Conservation (phyloP, 768 basidiomycete genomes). For the Tylopilus plumbeoviolaceoides region DNA sequence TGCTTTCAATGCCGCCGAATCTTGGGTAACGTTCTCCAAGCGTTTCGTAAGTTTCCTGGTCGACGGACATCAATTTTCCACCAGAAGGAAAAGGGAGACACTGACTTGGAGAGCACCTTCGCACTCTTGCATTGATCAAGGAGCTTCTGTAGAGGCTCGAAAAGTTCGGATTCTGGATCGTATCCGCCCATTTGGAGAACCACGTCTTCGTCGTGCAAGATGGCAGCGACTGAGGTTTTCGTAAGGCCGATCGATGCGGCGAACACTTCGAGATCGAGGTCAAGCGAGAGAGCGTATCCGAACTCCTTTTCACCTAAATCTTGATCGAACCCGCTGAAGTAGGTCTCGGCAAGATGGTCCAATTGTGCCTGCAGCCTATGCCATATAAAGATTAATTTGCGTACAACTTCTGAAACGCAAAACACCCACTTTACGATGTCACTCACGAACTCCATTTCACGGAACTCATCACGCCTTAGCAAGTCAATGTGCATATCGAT, state of each 20-base stretch:
- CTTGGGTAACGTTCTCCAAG: conserved; percentile 72
- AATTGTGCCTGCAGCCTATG: conserved; percentile 87
- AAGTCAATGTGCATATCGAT: conserved; percentile 90
- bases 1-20: conserved; percentile 67
- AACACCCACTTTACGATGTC: conserved; percentile 78
- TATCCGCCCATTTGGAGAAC: conserved; percentile 69
- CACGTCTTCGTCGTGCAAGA: conserved; percentile 78
- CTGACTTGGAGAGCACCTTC: conserved; percentile 75
- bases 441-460: conserved; percentile 88
- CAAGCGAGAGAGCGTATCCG: conserved; percentile 75
- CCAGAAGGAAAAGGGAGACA: conserved; percentile 1
- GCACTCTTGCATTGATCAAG: conserved; percentile 79
- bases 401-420: neutral
- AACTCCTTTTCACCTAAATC: conserved; percentile 90
- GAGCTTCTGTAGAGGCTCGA: conserved; percentile 77
- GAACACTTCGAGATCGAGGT: conserved; percentile 92
- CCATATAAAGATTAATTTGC: neutral
- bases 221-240: conserved; percentile 75
- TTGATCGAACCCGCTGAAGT: conserved; percentile 77
- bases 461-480: conserved; percentile 83
- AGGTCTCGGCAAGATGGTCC: conserved; percentile 85
- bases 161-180: conserved; percentile 70
- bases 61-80: neutral
- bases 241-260: conserved; percentile 87
- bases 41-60: conserved; percentile 83